phyloP scores from a whole-genome alignment of 495 filamentous ascomycete species.

The Sordaria brevicollis region DNA sequence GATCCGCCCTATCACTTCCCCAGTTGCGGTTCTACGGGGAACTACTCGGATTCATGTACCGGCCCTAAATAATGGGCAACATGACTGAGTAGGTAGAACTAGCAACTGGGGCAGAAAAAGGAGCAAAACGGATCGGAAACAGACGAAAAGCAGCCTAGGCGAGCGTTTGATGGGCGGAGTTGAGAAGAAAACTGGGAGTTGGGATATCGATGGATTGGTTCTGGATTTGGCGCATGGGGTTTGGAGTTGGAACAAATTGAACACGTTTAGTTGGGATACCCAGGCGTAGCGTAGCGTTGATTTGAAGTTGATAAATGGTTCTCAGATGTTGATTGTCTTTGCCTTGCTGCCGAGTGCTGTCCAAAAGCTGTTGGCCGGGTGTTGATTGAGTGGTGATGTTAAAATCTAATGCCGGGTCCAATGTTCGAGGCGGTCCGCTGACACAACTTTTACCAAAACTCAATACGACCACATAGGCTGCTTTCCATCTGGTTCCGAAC shows the following conservation, averaged over 20 bases:
- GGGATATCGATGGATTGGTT: background rate
- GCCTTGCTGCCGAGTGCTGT: background rate
- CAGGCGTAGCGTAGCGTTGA: background rate
- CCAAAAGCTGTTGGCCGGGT: background rate
- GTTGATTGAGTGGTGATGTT: background rate
- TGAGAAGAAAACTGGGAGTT: background rate
- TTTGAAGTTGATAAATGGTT: background rate
- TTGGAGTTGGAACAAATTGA: background rate
- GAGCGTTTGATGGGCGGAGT: background rate
- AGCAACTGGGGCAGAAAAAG: background rate
- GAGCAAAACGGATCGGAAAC: background rate
- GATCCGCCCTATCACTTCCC: background rate
- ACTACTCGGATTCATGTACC: background rate
- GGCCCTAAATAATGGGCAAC: background rate
- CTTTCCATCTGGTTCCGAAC: background rate
- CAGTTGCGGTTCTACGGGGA: background rate
- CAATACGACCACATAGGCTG: background rate
- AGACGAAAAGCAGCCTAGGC: background rate
- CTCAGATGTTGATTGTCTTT: background rate
- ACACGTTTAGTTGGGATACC: background rate
- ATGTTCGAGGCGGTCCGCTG: fast-evolving
- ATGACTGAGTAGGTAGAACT: background rate
- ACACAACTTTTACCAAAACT: background rate
- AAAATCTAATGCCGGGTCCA: too few species aligned
- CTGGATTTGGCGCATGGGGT: background rate